Evolutionary conservation across 2,329 filamentous ascomycete species (phyloP), one percentile per base, ranked within the genome.

Genomic region (Ramularia endophylla): DNA sequence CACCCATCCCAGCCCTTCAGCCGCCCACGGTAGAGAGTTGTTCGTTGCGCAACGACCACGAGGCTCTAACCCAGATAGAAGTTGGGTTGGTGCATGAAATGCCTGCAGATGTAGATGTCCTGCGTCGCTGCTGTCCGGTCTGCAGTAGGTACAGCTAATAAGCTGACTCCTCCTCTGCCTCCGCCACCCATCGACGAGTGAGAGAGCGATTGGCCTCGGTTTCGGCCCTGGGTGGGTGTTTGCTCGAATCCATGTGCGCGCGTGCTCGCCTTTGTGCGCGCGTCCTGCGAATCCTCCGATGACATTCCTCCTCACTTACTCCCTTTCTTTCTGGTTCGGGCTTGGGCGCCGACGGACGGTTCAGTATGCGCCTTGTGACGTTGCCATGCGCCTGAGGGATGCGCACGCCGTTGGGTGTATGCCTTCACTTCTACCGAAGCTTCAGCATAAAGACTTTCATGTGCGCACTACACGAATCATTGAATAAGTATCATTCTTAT

Each of bases 361-460:
- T 27, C 36, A 35, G 32, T 28, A 36, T 48, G 33, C 38, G 45
- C 47, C 50, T 48, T 44, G 50, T 52, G 50, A 52, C 50, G 50
- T 50, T 29, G 43, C 40, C 47, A 48, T 47, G 47, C 41, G 43
- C 44, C 12, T n/a, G 17, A 34, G 13, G 22, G 11, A 25, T 6
- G 22, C 22, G 22, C 22, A 25, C 22, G 22, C 6, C 22, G 22
- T 6, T 25, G 22, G n/a, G 22, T 25, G 22, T 11, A 25, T 25
- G 22, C 22, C 22, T 6, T 25, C 11, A n/a, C n/a, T n/a, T n/a
- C n/a, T n/a, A n/a, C n/a, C n/a, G n/a, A 6, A 25, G 22, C 22
- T 25, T 11, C 11, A 25, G 22, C 22, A 25, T 25, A 25, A 25
- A 25, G 22, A 25, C 16, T 34, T 34, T 20, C 32, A 34, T 20